phyloP scores from a whole-genome alignment of 768 basidiomycete genomes.

The Pisolithus tinctorius region DNA sequence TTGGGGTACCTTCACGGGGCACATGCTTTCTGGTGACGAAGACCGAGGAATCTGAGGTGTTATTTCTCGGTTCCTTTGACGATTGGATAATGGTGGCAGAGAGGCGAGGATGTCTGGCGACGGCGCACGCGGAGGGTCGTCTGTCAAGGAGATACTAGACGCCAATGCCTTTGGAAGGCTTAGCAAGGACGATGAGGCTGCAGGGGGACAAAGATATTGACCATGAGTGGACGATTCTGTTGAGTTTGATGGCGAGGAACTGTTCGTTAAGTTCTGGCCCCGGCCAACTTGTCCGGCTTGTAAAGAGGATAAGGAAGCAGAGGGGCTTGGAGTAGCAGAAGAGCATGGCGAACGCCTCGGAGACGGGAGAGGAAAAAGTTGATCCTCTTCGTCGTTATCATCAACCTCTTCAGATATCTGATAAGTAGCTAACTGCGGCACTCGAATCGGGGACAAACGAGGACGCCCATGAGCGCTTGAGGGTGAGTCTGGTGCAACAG shows the following conservation, averaged over 20 bases:
- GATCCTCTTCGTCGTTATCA: conserved; percentile 50
- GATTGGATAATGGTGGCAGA: conserved; percentile 19
- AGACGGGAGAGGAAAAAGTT: conserved; percentile 54
- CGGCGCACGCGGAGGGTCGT: conserved; percentile 9
- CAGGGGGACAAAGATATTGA: conserved; percentile 17
- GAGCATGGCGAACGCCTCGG: conserved; percentile 47
- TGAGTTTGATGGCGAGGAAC: conserved; percentile 14
- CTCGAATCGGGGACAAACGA: conserved; percentile 10
- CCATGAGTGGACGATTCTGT: conserved; percentile 6
- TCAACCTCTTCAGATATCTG: conserved; percentile 27
- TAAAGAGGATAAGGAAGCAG: conserved; percentile 24
- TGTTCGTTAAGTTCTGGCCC: not conserved
- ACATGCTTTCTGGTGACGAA: not conserved
- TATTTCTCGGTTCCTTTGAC: conserved; percentile 2
- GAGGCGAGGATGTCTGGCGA: conserved; percentile 20
- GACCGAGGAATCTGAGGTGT: conserved; percentile 6
- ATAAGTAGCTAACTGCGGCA: conserved; percentile 10
- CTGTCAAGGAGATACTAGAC: conserved; percentile 4
- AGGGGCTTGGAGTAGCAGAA: conserved; percentile 32
- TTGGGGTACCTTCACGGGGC: not conserved
- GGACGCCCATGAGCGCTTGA: not conserved
- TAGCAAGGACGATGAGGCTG: conserved; percentile 21
- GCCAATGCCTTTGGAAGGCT: conserved; percentile 14
- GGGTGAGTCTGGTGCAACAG: not conserved
- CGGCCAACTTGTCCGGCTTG: not conserved